Evolutionary conservation across 495 filamentous ascomycete genomes (phyloP), one percentile per base, ranked within the genome.

Genomic region (Durotheca rogersii): DNA sequence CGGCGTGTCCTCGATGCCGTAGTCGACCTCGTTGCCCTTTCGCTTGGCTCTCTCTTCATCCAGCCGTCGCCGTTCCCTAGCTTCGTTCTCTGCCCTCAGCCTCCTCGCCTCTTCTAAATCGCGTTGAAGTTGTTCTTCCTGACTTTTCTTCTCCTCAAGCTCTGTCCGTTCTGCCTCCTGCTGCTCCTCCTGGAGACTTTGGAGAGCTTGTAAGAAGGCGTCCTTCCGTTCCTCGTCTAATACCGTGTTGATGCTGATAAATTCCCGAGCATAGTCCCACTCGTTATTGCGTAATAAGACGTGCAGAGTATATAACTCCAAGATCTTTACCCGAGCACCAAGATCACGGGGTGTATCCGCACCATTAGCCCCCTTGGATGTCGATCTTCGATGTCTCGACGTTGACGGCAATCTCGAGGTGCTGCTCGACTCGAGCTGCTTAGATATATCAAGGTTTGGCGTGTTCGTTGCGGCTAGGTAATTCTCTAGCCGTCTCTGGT

Each of bases 211-310:
- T 2, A 92, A 62, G 65, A 94, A 94, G 1, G 83, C 82, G 38
- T 96, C 93, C 65, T 88, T 84, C 25, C 87, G 80, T 64, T 97
- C 93, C 46, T 97, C 92, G 65, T 96, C 93, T 0, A 98, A 81
- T 16, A 93, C 80, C 29, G 90, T 81, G 61, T 81, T 89, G 51
- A 89, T 75, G 47, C 75, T 83, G 47, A 97, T 91, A 71, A 97
- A 97, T 56, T 93, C 87, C 18, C 79, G 76, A 0, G 93, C 89
- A 62, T 96, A 96, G 33, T 92, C 87, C 93, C 94, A 98, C 71
- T 97, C 89, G 25, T 84, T 82, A 58, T 95, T 96, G 30, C 87
- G 79, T 11, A 90, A 84, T 11, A 98, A 82, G 14, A 97, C 88
- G 68, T 97, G 93, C 4, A 98, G 76, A 3, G 88, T 90, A 58